Percentiles rank a stretch among this genome's conserved stretches.
Conservation (phyloP, 2,329 filamentous ascomycete species). For the Chaetomiaceae sp. region DNA sequence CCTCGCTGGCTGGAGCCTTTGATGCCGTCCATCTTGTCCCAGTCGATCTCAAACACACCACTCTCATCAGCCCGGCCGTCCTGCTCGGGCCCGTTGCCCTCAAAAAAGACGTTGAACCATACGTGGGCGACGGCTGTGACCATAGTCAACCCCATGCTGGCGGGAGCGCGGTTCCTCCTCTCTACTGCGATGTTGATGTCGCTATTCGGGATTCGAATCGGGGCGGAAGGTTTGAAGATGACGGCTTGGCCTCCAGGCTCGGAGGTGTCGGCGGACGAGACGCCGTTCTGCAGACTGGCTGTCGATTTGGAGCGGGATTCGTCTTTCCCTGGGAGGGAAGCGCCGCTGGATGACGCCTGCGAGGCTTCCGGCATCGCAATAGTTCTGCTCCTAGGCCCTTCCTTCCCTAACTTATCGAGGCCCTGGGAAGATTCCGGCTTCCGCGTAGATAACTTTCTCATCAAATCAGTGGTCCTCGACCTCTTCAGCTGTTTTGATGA, state of each 20-base stretch:
- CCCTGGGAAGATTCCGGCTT: conserved; percentile 19
- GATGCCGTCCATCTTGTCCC: conserved; percentile 81
- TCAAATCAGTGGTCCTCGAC: conserved; percentile 16
- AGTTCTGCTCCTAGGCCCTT: conserved; percentile 29
- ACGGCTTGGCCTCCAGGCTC: conserved; percentile 66
- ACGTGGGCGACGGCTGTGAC: conserved; percentile 90
- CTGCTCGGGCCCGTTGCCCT: conserved; percentile 70
- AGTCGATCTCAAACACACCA: conserved; percentile 57
- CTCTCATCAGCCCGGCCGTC: conserved; percentile 61
- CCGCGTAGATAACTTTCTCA: conserved; percentile 26
- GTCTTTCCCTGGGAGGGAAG: conserved; percentile 1
- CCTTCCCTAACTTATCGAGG: conserved; percentile 17
- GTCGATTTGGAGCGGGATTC: conserved; percentile 16
- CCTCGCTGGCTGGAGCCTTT: conserved; percentile 85
- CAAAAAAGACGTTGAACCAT: conserved; percentile 96
- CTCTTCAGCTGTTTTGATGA: conserved; percentile 21
- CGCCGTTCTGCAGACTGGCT: conserved; percentile 13
- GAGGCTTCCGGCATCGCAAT: conserved; percentile 25
- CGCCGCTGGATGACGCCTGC: conserved; percentile 11
- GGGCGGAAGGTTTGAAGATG: conserved; percentile 67
- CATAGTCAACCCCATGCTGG: conserved; percentile 77
- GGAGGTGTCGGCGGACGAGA: conserved; percentile 33
- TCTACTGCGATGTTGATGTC: conserved; percentile 91
- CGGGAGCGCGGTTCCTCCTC: conserved; percentile 72
- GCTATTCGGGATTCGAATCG: conserved; percentile 69